These are phyloP conservation scores for Millerago galiae DNA, from an alignment of 805 yeast genomes.

Conservation along the genomic window DNA sequence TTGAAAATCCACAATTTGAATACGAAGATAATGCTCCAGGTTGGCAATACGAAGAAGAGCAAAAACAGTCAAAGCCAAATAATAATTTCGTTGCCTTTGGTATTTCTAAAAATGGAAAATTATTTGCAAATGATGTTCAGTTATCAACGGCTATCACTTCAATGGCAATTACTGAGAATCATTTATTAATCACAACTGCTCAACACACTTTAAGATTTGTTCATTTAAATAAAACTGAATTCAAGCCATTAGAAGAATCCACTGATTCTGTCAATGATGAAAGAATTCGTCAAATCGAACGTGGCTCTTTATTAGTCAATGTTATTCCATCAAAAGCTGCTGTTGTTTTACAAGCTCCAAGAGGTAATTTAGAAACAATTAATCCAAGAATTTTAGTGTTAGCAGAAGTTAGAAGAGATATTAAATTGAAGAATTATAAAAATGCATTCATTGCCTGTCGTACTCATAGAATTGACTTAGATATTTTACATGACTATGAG, in stretches of 20 bases:
- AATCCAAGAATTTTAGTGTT: conserved; percentile 90
- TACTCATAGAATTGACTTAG: conserved; percentile 86
- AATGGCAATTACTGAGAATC: conserved; percentile 60
- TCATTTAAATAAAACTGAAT: conserved; percentile 47
- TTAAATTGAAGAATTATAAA: conserved; percentile 48
- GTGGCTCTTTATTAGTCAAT: conserved; percentile 83
- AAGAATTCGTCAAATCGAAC: conserved; percentile 80
- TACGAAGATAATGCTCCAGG: conserved; percentile 5
- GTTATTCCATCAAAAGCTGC: conserved; percentile 77
- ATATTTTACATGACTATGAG: conserved; percentile 80
- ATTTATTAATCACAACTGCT: conserved; percentile 79
- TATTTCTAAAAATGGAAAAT: conserved; percentile 65
- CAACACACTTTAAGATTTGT: conserved; percentile 77
- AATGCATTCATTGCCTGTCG: conserved; percentile 83
- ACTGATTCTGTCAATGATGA: conserved; percentile 52
- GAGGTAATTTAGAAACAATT: conserved; percentile 94
- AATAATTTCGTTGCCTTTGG: conserved; percentile 52
- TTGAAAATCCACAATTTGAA: conserved; percentile 18
- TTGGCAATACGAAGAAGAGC: conserved; percentile 2
- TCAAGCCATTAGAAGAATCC: conserved; percentile 33
- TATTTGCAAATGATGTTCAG: conserved; percentile 55
- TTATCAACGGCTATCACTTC: conserved; percentile 79
- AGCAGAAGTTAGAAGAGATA: conserved; percentile 69
- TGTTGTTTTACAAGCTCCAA: conserved; percentile 85
- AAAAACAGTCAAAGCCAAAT: conserved; percentile 7